A percentile compares a stretch with the other conserved stretches of the same genome.
These are phyloP conservation scores for Phytophthora cactorum DNA, from an alignment of 352 stramenopile genomes.

Conservation along the genomic window DNA sequence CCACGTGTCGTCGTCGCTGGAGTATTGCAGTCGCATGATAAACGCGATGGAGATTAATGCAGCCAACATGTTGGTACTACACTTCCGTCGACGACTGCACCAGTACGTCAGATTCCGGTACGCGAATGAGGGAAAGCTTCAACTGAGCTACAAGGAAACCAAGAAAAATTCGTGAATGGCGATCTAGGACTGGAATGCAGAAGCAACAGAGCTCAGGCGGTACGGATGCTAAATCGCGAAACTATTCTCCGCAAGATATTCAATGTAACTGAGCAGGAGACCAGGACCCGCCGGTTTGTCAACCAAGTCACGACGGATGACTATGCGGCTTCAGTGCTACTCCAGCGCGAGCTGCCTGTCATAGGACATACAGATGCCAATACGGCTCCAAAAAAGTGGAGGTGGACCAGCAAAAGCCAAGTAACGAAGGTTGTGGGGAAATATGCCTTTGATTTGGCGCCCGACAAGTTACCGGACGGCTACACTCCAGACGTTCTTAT, in stretches of 20 bases:
- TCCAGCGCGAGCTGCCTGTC: neutral
- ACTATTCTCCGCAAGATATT: neutral
- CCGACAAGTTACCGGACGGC: neutral
- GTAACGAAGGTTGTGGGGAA: neutral
- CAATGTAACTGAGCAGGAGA: neutral
- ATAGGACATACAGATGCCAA: neutral
- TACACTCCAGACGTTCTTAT: neutral
- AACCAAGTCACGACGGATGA: neutral
- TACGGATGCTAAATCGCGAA: neutral
- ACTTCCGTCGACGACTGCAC: no score
- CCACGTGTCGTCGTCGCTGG: no score
- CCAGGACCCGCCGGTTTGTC: neutral
- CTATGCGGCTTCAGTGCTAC: neutral
- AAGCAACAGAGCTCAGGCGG: neutral
- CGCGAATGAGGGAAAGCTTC: no score
- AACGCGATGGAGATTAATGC: no score
- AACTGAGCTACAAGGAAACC: no score
- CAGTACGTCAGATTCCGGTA: no score
- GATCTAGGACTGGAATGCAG: neutral
- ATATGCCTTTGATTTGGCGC: neutral
- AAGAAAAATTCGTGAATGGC: neutral
- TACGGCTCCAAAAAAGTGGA: neutral
- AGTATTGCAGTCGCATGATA: no score
- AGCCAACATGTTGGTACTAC: no score
- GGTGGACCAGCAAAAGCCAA: neutral